Evolutionary conservation across 2,329 filamentous ascomycete genomes (phyloP).

Genomic region (Colletotrichum simmondsii): DNA sequence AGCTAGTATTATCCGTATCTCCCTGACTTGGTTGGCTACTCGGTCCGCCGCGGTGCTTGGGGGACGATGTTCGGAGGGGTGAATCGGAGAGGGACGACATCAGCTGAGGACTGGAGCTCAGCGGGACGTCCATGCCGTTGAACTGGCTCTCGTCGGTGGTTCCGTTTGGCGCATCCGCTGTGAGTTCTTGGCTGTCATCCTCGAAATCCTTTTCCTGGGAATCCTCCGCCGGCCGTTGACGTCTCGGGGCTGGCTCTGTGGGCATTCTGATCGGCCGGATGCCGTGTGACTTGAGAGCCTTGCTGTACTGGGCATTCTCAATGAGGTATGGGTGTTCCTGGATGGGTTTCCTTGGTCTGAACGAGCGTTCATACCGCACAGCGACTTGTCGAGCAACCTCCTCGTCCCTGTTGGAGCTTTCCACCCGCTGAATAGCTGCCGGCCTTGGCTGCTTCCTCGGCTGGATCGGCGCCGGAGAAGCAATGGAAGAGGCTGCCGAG

Average conservation of each 20-base stretch:
- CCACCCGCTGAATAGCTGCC: not conserved
- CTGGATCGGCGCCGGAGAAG: not conserved
- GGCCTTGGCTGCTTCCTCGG: not conserved
- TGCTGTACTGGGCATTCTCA: constrained; percentile 66
- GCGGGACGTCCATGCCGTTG: not conserved
- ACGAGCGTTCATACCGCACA: constrained; percentile 56
- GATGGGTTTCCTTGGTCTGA: constrained; percentile 70
- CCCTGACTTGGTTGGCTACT: constrained; percentile 49
- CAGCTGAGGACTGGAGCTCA: not conserved
- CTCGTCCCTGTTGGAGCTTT: not conserved
- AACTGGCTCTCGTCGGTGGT: constrained; percentile 50
- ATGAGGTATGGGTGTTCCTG: constrained; percentile 70
- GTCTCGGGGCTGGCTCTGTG: constrained; percentile 42
- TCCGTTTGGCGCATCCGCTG: constrained; percentile 39
- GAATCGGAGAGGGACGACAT: constrained; percentile 17
- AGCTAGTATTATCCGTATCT: constrained; percentile 50
- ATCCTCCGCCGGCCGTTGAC: constrained; percentile 49
- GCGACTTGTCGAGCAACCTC: constrained; percentile 36
- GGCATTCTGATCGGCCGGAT: constrained; percentile 61
- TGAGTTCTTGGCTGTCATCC: constrained; percentile 60
- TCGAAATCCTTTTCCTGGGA: constrained; percentile 63
- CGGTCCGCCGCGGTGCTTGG: constrained; percentile 36
- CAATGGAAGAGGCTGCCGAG: not conserved
- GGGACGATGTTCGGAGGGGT: constrained; percentile 25
- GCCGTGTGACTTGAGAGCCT: constrained; percentile 63